Evolutionary conservation across 1,284 basidiomycete species (phyloP), one percentile per base, ranked within the genome.

Genomic region (Blastosporella zonata): DNA sequence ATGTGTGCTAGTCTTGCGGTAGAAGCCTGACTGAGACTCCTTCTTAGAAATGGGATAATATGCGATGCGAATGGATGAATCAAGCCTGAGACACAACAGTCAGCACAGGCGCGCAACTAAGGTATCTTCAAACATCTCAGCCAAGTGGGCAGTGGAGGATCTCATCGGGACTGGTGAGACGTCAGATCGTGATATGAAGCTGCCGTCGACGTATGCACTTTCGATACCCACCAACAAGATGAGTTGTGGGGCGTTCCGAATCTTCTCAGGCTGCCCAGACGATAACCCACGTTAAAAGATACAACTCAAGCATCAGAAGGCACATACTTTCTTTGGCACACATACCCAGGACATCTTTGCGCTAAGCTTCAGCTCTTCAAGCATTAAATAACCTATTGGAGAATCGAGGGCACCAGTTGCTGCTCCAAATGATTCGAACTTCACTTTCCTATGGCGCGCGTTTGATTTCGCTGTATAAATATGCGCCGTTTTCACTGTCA

Each of bases 191-290:
- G 66, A 61, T 18, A 67, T 65, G 52, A 68, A 69, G 35, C 63
- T 63, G 9, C 57, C 66, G 46, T 74, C 69, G 1, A 73, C 65
- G 49, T 72, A 74, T 5, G 73, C 59, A 27, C 64, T 69, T 1
- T 62, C 66, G 6, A 9, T 27, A 9, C 25, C 25, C 49, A 42
- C 1, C 71, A 74, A 57, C 2, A 73, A 56, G 0, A 67, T 66
- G 44, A 68, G 72, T 10, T 70, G 66, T 1, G 71, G 72, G 0
- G 59, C 58, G 41, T 72, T 74, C 52, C 62, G 67, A 35, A 73
- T 63, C 34, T 62, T 67, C 2, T 68, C 69, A 69, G 48, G 22
- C 67, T 37, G 2, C 35, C 21, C 21, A 37, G 1, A 25, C n/a
- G n/a, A 2, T n/a, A 4, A 46, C 10, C 34, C 42, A 6, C 46